Percentiles rank a stretch among this genome's conserved stretches.
Evolutionary conservation across 192 early-diverging fungal genomes (phyloP).

Genomic region (Piromyces finnis): DNA sequence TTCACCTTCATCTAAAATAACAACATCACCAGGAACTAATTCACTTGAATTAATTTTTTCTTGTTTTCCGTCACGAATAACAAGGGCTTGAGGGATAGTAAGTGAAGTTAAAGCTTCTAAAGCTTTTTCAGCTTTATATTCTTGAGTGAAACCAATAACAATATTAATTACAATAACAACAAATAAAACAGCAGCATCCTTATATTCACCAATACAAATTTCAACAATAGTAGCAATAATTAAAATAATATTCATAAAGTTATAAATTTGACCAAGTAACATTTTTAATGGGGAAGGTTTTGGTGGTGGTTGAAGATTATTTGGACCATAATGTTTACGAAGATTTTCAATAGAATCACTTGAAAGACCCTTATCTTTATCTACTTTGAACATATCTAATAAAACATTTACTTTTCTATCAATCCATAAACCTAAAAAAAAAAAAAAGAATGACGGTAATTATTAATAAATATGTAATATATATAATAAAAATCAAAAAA

Average conservation of each 20-base stretch:
- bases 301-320: slow-evolving; percentile 66
- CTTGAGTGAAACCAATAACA: slow-evolving; percentile 65
- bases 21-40: slow-evolving; percentile 76
- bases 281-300: slow-evolving; percentile 48
- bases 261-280: slow-evolving; percentile 72
- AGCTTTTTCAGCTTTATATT: slow-evolving; percentile 85
- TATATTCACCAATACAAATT: not conserved
- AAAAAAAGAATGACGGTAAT: too few relatives aligned
- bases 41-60: slow-evolving; percentile 54
- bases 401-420: slow-evolving; percentile 78
- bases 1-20: slow-evolving; percentile 85
- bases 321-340: slow-evolving; percentile 63
- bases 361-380: slow-evolving; percentile 44
- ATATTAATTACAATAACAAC: slow-evolving; percentile 43
- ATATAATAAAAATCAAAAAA: too few relatives aligned
- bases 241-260: slow-evolving; percentile 50
- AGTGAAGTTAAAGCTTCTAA: slow-evolving; percentile 83
- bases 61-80: slow-evolving; percentile 66
- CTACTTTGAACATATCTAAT: slow-evolving; percentile 66
- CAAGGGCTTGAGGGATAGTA: slow-evolving; percentile 61
- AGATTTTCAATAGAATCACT: slow-evolving; percentile 31
- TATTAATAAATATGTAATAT: too few relatives aligned
- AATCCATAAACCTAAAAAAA: slow-evolving; percentile 11
- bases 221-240: slow-evolving; percentile 1
- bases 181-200: not conserved